phyloP scores from a whole-genome alignment of 2,329 filamentous ascomycete genomes.

The Calonectria crousiana region DNA sequence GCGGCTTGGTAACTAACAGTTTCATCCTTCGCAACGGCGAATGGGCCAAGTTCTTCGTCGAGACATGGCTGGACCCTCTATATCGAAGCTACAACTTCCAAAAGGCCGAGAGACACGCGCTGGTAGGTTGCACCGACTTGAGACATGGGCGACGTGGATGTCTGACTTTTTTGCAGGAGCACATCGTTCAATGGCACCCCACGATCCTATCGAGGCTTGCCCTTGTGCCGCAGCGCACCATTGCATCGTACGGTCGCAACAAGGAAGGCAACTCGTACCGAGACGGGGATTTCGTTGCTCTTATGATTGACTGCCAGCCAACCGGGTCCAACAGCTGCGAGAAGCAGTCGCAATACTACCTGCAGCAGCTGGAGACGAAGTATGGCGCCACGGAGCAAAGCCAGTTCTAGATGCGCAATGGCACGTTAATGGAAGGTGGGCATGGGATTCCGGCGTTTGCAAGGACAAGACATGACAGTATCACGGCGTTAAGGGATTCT shows the following conservation, averaged over 20 bases:
- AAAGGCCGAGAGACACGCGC: slow-evolving; percentile 90
- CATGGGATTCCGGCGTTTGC: slow-evolving; percentile 22
- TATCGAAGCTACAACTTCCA: slow-evolving; percentile 97
- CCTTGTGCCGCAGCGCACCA: slow-evolving; percentile 84
- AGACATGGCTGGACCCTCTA: slow-evolving; percentile 95
- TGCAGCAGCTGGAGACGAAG: slow-evolving; percentile 59
- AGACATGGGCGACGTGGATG: not conserved
- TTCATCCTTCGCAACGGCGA: slow-evolving; percentile 86
- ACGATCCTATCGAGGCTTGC: slow-evolving; percentile 92
- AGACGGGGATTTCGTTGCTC: slow-evolving; percentile 86
- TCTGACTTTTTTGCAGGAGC: slow-evolving; percentile 70
- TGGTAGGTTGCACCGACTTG: slow-evolving; percentile 68
- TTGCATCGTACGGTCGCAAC: slow-evolving; percentile 81
- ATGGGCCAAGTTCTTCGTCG: slow-evolving; percentile 92
- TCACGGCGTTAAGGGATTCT: slow-evolving; percentile 10
- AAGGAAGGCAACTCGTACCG: slow-evolving; percentile 75
- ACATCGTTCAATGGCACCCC: slow-evolving; percentile 95
- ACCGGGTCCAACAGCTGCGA: slow-evolving; percentile 73
- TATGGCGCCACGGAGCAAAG: slow-evolving; percentile 43
- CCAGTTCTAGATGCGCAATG: slow-evolving; percentile 1
- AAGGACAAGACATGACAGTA: not conserved
- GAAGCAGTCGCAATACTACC: slow-evolving; percentile 72
- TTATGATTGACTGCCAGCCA: slow-evolving; percentile 79
- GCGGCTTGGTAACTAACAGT: slow-evolving; percentile 81
- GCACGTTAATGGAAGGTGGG: not conserved